A percentile compares a stretch with the other conserved stretches of the same genome.
Evolutionary conservation across 179 eudicot genomes (phyloP).

Genomic region (Beta lomatogona): DNA sequence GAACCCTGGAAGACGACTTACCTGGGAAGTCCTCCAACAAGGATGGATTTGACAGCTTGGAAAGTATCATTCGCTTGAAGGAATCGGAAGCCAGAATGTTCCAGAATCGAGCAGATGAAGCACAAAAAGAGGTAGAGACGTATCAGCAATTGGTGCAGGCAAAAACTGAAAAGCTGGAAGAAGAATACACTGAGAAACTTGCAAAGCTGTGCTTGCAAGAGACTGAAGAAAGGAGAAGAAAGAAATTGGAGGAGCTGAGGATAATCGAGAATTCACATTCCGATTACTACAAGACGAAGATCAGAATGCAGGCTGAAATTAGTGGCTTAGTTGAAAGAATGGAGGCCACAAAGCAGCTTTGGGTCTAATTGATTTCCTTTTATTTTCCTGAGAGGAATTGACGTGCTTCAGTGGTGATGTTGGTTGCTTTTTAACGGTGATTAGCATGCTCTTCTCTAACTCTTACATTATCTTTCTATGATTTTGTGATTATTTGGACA

Average conservation of each 20-base stretch:
- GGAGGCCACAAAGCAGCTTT: slow-evolving; percentile 22
- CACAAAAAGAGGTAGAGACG: slow-evolving; percentile 64
- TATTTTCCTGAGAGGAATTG: background rate
- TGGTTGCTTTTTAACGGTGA: background rate
- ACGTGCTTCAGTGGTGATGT: background rate
- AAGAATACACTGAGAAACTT: slow-evolving; percentile 65
- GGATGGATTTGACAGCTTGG: slow-evolving; percentile 63
- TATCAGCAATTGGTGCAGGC: slow-evolving; percentile 45
- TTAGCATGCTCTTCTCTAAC: background rate
- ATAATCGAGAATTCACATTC: slow-evolving; percentile 59
- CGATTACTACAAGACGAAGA: slow-evolving; percentile 79
- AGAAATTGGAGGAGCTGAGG: slow-evolving; percentile 73
- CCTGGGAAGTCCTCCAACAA: slow-evolving; percentile 44
- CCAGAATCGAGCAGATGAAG: slow-evolving; percentile 78
- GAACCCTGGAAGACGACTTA: slow-evolving; percentile 47
- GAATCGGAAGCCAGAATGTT: slow-evolving; percentile 79
- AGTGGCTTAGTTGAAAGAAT: slow-evolving; percentile 15
- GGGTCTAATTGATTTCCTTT: background rate
- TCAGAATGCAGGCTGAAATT: slow-evolving; percentile 19
- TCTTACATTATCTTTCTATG: too few species aligned
- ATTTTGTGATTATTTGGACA: background rate
- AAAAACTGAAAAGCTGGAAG: slow-evolving; percentile 62
- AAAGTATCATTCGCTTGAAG: slow-evolving; percentile 64
- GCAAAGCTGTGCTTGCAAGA: slow-evolving; percentile 65
- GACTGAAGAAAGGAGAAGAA: slow-evolving; percentile 64